phyloP scores from a whole-genome alignment of 2,329 filamentous ascomycete species.

The Venturia carpophila region DNA sequence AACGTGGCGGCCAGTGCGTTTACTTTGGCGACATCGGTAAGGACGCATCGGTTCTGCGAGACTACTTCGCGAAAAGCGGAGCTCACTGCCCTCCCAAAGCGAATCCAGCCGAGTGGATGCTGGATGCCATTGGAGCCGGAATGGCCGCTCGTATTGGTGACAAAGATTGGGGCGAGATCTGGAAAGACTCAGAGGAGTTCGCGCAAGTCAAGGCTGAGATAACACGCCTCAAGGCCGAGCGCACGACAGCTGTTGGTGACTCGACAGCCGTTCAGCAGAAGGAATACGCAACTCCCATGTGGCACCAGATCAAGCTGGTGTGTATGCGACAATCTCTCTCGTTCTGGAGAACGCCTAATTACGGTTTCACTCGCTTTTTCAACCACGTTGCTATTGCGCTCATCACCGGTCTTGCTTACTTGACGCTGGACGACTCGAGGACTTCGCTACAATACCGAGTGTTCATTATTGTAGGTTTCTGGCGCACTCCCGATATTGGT shows the following conservation, averaged over 20 bases:
- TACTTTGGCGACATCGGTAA: slow-evolving; percentile 81
- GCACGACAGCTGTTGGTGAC: slow-evolving; percentile 41
- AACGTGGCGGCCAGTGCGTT: slow-evolving; percentile 70
- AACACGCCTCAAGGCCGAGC: slow-evolving; percentile 54
- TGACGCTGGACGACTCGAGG: slow-evolving; percentile 68
- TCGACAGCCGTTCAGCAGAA: slow-evolving; percentile 47
- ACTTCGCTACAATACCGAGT: slow-evolving; percentile 75
- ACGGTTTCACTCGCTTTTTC: slow-evolving; percentile 80
- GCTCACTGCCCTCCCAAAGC: slow-evolving; percentile 50
- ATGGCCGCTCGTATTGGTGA: slow-evolving; percentile 54
- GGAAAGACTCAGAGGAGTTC: slow-evolving; percentile 65
- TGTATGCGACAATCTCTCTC: slow-evolving; percentile 64
- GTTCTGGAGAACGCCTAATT: slow-evolving; percentile 82
- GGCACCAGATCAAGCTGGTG: slow-evolving; percentile 72
- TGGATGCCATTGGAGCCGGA: slow-evolving; percentile 74
- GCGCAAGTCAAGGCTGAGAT: slow-evolving; percentile 60
- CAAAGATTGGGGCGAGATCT: slow-evolving; percentile 73
- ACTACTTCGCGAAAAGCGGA: slow-evolving; percentile 45
- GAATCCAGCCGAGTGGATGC: slow-evolving; percentile 68
- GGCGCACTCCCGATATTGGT: too few species aligned
- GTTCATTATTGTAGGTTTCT: slow-evolving; percentile 55
- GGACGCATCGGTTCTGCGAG: slow-evolving; percentile 62
- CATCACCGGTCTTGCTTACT: slow-evolving; percentile 69
- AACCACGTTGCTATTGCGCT: slow-evolving; percentile 73
- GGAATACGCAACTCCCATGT: slow-evolving; percentile 75